Evolutionary conservation across 2,329 filamentous ascomycete genomes (phyloP), one percentile per base, ranked within the genome.

Genomic region (Stagonosporopsis chrysanthemi): DNA sequence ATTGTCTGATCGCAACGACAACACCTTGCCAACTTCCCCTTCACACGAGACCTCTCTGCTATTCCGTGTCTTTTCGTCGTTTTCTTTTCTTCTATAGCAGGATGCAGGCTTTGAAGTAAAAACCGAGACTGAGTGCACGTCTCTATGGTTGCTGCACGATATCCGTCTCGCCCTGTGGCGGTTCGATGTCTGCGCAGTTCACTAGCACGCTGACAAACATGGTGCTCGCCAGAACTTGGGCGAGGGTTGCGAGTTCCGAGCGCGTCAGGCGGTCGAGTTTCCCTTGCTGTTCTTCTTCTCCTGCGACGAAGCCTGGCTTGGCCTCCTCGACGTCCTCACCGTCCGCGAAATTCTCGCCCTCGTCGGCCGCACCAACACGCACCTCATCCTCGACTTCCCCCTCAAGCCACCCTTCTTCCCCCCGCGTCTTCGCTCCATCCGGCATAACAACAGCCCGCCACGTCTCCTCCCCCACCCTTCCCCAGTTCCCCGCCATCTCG

Each of bases 141-240:
- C 6, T 23, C 46, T 26, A 52, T 26, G 50, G 50, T 11, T 52
- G 42, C 17, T 36, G 29, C 4, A 45, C 40, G 22, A 31, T 23
- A 17, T 52, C 50, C 12, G 3, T 15, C 23, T 29, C 45, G n/a
- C 41, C 24, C 26, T 38, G 17, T 2, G 22, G 26, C 4, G 17
- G 28, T 42, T 46, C 28, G 4, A 41, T n/a, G 26, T 56, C 46
- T 4, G 53, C 53, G 46, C 46, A 51, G 12, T 56, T 56, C 12
- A 51, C 53, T 17, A 56, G 19, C 12, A 56, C 53, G 17, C 53
- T 56, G 3, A 51, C 41, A 23, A 51, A 56, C 41, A 56, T 41
- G 14, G 28, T 36, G 38, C 53, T 47, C 2, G 53, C 53, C 35
- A 56, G 14, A 2, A 56, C 42, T 42, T 56, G 53, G 26, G 53